Base-by-base conservation (phyloP, 106 monocot genomes). In the Apostasia shenzhenica region DNA sequence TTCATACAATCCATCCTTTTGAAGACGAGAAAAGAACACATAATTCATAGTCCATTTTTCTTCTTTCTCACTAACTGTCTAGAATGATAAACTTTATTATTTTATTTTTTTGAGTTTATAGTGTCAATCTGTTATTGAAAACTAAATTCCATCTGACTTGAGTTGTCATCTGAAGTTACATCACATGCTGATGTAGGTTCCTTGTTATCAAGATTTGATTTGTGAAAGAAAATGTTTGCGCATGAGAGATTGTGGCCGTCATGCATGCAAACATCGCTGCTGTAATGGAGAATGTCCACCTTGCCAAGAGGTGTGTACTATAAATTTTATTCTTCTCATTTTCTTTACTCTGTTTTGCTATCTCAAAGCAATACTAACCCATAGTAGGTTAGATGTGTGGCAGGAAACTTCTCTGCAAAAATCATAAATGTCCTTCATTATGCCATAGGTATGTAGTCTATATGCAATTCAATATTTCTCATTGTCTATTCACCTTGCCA, bases 371-470 rank as follows among this genome's bases (percentile, higher is more conserved):
- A 46, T 42, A 67, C 14, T 67, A 64, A 67, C 75, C 38, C 47
- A 41, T 76, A 67, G 50, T 52, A 63, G 11, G 39, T 75, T 74
- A 95, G 95, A 84, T 92, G 40, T 95, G 92, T 83, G 81, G 84
- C 47, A 86, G 76, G 84, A 88, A 78, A 74, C 91, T 91, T 67
- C 77, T 83, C 54, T 95, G 95, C 61, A 84, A 77, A 70, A 95
- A 95, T 53, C 95, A 95, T 73, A 95, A 95, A 77, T 95, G 95
- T 57, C 89, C 80, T 63, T 92, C 95, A 48, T 88, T 92, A 64
- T 95, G 95, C 58, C 95, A 95, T 60, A 88, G 92, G 95, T 92
- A 89, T 61, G 66, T 54, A 3, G 14, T 69, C 54, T 48, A 5
- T 53, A 26, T 26, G 26, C 26, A 26, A 26, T 26, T 26, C 26